Conservation (phyloP, 2,329 filamentous ascomycete genomes). For the Ophiostoma triangulosporum region DNA sequence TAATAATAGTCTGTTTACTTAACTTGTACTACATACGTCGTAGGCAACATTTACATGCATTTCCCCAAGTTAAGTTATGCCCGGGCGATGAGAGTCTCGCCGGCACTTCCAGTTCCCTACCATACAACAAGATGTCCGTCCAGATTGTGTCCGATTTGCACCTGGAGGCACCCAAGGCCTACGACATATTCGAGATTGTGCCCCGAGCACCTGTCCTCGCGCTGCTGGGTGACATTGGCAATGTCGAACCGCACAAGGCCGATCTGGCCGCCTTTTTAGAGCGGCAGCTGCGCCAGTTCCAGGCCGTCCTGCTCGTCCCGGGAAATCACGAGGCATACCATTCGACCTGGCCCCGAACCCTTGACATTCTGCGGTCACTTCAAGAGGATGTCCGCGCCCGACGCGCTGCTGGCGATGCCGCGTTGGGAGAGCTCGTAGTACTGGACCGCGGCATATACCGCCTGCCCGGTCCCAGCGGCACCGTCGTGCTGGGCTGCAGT, state of each 20-base stretch:
- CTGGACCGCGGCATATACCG: conserved; percentile 21
- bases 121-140: conserved; percentile 18
- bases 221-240: conserved; percentile 44
- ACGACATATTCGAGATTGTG: conserved; percentile 34
- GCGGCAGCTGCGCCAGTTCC: conserved; percentile 33
- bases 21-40: too few species aligned
- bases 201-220: conserved; percentile 37
- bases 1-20: too few species aligned
- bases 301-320: conserved; percentile 35
- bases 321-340: conserved; percentile 45
- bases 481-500: conserved; percentile 24
- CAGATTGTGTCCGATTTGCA: conserved; percentile 47
- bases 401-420: neutral
- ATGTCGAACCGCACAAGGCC: conserved; percentile 24
- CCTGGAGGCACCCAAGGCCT: conserved; percentile 34
- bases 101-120: too few species aligned
- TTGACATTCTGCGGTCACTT: conserved; percentile 20
- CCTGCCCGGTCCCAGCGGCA: conserved; percentile 13
- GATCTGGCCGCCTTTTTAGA: conserved; percentile 33
- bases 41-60: too few species aligned
- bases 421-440: conserved; percentile 26
- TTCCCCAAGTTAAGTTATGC: too few species aligned
- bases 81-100: too few species aligned
- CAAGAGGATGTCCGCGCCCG: conserved; percentile 16
- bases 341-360: conserved; percentile 23